Percentiles rank a stretch among this genome's conserved stretches.
phyloP scores from a whole-genome alignment of 2,329 filamentous ascomycete species.

The Diaporthe ilicicola region DNA sequence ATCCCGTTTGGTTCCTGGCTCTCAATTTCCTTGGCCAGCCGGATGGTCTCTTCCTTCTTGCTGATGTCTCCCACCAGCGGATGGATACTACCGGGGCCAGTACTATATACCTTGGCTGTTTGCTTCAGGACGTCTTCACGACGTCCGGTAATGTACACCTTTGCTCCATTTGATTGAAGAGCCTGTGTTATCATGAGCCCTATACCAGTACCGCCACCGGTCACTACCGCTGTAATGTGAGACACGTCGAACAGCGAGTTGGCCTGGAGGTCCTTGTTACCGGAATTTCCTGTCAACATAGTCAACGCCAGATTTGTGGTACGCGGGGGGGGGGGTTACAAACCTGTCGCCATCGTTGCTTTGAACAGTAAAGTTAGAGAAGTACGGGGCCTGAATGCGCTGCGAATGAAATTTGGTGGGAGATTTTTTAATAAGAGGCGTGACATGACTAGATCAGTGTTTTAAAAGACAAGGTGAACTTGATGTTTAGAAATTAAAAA shows the following conservation, averaged over 20 bases:
- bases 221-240: slow-evolving; percentile 30
- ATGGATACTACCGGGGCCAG: slow-evolving; percentile 15
- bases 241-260: slow-evolving; percentile 27
- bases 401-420: background rate
- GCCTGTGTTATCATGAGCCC: slow-evolving; percentile 31
- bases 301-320: background rate
- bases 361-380: slow-evolving; percentile 1
- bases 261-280: slow-evolving; percentile 26
- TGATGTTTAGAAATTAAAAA: background rate
- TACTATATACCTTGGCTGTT: slow-evolving; percentile 22
- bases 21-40: slow-evolving; percentile 58
- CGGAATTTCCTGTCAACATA: background rate
- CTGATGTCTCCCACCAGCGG: slow-evolving; percentile 28
- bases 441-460: background rate
- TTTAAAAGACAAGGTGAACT: background rate
- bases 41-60: slow-evolving; percentile 55
- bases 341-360: slow-evolving; percentile 27
- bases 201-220: slow-evolving; percentile 28
- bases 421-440: background rate
- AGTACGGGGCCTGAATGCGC: background rate
- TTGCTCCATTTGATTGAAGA: slow-evolving; percentile 28
- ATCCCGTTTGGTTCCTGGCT: slow-evolving; percentile 60
- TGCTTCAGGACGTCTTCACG: slow-evolving; percentile 21
- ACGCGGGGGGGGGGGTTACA: background rate
- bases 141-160: slow-evolving; percentile 27